Conservation (phyloP, 2,329 filamentous ascomycete genomes). For the Penicillium olsonii region DNA sequence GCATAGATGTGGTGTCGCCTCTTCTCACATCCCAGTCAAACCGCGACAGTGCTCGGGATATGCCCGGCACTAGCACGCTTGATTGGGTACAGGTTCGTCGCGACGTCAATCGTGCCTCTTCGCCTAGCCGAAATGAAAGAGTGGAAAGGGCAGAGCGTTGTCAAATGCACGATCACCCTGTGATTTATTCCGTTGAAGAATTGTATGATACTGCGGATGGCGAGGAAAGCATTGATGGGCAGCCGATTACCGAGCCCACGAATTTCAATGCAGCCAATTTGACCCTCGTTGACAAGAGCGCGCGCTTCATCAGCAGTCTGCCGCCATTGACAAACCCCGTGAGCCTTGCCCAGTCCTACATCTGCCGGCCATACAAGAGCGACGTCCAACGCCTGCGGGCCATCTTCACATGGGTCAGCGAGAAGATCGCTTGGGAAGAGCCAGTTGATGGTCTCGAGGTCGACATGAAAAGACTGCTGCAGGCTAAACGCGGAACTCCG, state of each 20-base stretch:
- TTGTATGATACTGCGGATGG: constrained; percentile 82
- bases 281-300: constrained; percentile 89
- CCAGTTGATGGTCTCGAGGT: constrained; percentile 78
- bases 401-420: constrained; percentile 97
- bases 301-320: constrained; percentile 81
- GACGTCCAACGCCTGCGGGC: constrained; percentile 90
- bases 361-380: constrained; percentile 90
- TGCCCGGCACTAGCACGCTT: constrained; percentile 58
- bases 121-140: constrained; percentile 83
- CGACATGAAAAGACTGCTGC: constrained; percentile 80
- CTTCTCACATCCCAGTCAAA: constrained; percentile 33
- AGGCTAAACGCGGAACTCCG: constrained; percentile 78
- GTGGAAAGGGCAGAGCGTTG: constrained; percentile 84
- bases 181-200: constrained; percentile 86
- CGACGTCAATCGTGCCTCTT: constrained; percentile 94
- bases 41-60: constrained; percentile 64
- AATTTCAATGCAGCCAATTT: constrained; percentile 81
- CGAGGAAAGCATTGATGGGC: constrained; percentile 83
- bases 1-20: constrained; percentile 49
- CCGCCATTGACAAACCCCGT: constrained; percentile 80
- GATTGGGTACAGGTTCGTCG: constrained; percentile 98
- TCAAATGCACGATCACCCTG: constrained; percentile 89
- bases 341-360: constrained; percentile 82
- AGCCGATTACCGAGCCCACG: constrained; percentile 76
- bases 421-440: constrained; percentile 93